These are phyloP conservation scores for Agrocybe pediades DNA, from an alignment of 768 basidiomycete genomes.

Conservation along the genomic window DNA sequence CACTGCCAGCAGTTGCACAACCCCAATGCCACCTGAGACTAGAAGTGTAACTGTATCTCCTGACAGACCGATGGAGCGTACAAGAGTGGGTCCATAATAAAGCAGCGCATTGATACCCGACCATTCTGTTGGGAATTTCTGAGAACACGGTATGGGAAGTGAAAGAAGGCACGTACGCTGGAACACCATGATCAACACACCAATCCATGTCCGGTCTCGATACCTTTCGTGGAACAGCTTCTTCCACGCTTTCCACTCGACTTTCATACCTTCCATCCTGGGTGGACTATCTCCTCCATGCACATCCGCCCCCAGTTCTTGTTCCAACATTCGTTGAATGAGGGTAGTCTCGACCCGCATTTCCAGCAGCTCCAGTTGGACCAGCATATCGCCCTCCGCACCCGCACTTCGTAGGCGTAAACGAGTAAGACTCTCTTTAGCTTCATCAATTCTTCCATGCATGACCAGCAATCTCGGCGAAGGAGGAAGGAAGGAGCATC, in stretches of 20 bases:
- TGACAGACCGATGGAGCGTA: conserved; percentile 61
- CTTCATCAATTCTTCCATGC: conserved; percentile 58
- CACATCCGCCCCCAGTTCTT: conserved; percentile 8
- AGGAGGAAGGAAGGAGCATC: conserved; percentile 59
- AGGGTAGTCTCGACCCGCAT: conserved; percentile 71
- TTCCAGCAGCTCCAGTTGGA: conserved; percentile 71
- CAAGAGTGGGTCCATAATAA: conserved; percentile 79
- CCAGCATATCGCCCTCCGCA: conserved; percentile 48
- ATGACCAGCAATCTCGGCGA: conserved; percentile 63
- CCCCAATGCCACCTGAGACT: conserved; percentile 78
- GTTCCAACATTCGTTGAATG: conserved; percentile 36
- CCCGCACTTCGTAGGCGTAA: conserved; percentile 49
- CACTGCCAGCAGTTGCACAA: conserved; percentile 77
- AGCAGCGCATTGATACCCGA: conserved; percentile 83
- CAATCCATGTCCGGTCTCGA: conserved; percentile 64
- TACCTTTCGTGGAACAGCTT: conserved; percentile 56
- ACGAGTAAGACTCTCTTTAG: conserved; percentile 54
- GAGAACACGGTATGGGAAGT: no score
- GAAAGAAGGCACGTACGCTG: conserved; percentile 57
- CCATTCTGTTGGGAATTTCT: conserved; percentile 64
- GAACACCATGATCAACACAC: conserved; percentile 78
- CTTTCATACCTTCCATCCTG: conserved; percentile 18
- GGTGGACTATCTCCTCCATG: background rate
- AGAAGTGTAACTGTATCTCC: conserved; percentile 62
- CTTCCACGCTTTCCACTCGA: conserved; percentile 52